Base-by-base conservation (phyloP, 768 basidiomycete species). In the Naganishia randhawae region DNA sequence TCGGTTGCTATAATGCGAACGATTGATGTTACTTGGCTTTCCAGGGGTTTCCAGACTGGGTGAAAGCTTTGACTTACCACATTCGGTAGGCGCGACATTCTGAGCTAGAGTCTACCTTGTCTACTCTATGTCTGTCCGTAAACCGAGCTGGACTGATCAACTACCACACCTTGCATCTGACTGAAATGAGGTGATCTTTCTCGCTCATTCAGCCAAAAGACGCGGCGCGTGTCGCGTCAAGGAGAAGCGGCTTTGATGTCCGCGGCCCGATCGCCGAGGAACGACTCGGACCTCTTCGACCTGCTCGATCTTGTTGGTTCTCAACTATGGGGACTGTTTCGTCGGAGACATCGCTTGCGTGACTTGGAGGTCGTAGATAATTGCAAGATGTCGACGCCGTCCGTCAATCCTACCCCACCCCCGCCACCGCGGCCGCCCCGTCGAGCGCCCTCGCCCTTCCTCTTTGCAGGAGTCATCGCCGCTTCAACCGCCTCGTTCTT, bases 1-100 rank as follows among this genome's bases (percentile, higher is more conserved):
- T 96, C 11, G 93, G 93, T 94, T 95, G 93, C 93, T 96, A 72
- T 41, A 39, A 22, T 31, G 17, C 29, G 39, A 27, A 29, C 25
- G 37, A 8, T 25, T 39, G 57, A 25, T 7, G 45, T 48, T 22
- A 42, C 4, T 48, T 7, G 3, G 25, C 45, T 3, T 11, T 3
- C 27, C 39, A 42, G 19, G 6, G n/a, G 6, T 11, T 11, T 16
- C 5, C 3, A 13, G 14, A 16, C 10, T 5, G 19, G 13, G 25
- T 10, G n/a, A 22, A 42, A 22, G 25, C 8, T 2, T 4, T 14
- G 37, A 61, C 57, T 25, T 61, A 61, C 57, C 35, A 61, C 33
- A 29, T 61, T 61, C 37, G 57, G 57, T 41, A 61, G n/a, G 41
- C 57, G 57, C 1, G 57, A 61, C 57, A 61, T 61, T 41, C 25